Percentiles rank a stretch among this genome's conserved stretches.
Conservation (phyloP, 2,329 filamentous ascomycete genomes). For the Nemania sp. region DNA sequence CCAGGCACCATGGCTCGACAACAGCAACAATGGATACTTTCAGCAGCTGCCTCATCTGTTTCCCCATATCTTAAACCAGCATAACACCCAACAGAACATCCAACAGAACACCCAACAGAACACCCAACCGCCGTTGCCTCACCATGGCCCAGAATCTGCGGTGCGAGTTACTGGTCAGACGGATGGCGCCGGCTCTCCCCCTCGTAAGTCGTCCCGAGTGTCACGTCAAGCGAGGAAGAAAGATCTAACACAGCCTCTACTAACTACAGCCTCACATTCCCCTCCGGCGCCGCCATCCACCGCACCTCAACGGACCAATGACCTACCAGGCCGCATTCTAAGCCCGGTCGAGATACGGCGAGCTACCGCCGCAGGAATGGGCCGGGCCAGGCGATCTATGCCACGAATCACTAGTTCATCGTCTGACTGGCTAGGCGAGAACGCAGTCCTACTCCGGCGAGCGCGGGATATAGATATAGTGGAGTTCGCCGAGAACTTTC, state of each 20-base stretch:
- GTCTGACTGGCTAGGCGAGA: constrained; percentile 16
- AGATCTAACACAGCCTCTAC: constrained; percentile 12
- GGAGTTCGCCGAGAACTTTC: constrained; percentile 21
- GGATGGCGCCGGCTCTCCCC: background rate
- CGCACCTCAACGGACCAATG: constrained; percentile 10
- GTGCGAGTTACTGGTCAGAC: background rate
- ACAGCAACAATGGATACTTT: constrained; percentile 9
- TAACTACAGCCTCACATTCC: constrained; percentile 14
- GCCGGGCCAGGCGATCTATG: constrained; percentile 15
- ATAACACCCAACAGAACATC: no score
- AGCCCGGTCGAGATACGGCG: constrained; percentile 24
- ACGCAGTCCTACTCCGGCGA: constrained; percentile 6
- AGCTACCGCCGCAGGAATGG: constrained; percentile 7
- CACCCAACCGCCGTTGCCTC: constrained; percentile 1
- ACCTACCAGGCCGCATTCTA: constrained; percentile 9
- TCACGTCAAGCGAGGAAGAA: background rate
- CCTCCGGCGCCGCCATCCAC: constrained; percentile 12
- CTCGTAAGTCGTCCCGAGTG: constrained; percentile 8
- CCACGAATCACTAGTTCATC: constrained; percentile 9
- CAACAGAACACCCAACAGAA: constrained; percentile 6
- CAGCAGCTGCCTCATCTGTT: constrained; percentile 12
- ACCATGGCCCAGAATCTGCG: constrained; percentile 7
- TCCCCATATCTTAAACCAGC: constrained; percentile 9
- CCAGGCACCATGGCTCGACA: constrained; percentile 8
- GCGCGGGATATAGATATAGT: constrained; percentile 16